Base-by-base conservation (phyloP, 2,329 filamentous ascomycete species). In the Dothideomycetidae sp. region DNA sequence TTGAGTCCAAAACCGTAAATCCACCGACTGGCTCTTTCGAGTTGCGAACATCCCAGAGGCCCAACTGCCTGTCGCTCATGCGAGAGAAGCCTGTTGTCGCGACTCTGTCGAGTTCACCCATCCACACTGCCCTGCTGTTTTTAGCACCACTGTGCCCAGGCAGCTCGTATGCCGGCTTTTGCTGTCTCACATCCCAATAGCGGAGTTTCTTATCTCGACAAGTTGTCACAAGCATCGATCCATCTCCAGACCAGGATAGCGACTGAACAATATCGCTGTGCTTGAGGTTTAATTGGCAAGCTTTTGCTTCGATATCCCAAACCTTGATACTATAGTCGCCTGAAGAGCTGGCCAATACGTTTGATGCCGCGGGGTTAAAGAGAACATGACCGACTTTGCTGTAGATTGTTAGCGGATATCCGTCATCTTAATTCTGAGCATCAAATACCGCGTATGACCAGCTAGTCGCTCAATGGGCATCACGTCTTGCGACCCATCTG, bases 371-470 rank as follows among this genome's bases (percentile, higher is more conserved):
- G 36, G 90, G 86, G 65, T 98, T 96, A 71, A 96, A 98, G 38
- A 94, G 74, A 48, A 98, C 88, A 60, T 98, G 90, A 44, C 90
- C 90, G 46, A 98, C 84, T 64, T 98, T 98, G 62, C 88, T 92
- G 57, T 43, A 39, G 12, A 29, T 36, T 44, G 42, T 59, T 43
- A 59, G 49, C 29, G 29, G n/a, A n/a, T n/a, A n/a, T 10, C 15
- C 33, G 5, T 37, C 37, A 18, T 17, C 2, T 32, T 12, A 32
- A 19, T 14, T 11, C 19, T 5, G 13, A 15, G 17, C 10, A 9
- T 26, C 21, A 26, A 11, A 36, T 63, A 86, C 81, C 82, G 81
- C 48, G 85, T 78, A 59, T 98, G 90, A 9, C 88, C 90, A 34
- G 73, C 71, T 45, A 98, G 69, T 65, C 81, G 92, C 53, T 74